Evolutionary conservation across 2,329 filamentous ascomycete genomes (phyloP), one percentile per base, ranked within the genome.

Genomic region (Claviceps digitariae): DNA sequence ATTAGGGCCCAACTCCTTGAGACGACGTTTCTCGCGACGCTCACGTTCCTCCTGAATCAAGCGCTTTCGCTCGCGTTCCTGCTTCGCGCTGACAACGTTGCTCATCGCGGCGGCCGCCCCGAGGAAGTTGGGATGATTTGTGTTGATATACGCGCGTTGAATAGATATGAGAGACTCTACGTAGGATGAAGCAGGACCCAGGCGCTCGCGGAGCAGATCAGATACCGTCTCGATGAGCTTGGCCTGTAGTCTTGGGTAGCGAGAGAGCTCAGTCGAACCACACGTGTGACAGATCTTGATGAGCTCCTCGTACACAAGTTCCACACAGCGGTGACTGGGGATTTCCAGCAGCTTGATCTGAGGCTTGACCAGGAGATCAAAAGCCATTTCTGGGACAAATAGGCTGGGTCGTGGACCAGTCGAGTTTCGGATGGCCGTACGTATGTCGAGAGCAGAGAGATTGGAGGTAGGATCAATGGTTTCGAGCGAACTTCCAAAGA

Each of bases 231-330:
- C 93, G 58, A 98, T 98, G 45, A 98, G 83, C 72, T 97, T 97
- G 51, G 84, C 93, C 71, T 98, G 93, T 52, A 98, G 75, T 57
- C 93, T 82, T 13, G 93, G 93, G 68, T 91, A 98, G 57, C 93
- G 81, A 52, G 88, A 86, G 21, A 98, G 81, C 68, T 98, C 93
- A 17, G 87, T 94, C 2, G 90, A 96, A 57, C 93, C 93, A 70
- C 93, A 98, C 1, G 93, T 98, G 67, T 98, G 93, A 72, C 93
- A 96, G 60, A 98, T 97, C 72, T 98, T 98, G 74, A 98, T 98
- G 46, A 98, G 78, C 69, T 98, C 93, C 67, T 98, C 93, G 67
- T 98, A 98, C 2, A 98, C 93, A 52, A 98, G 80, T 70, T 98
- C 93, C 50, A 98, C 93, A 64, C 93, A 98, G 62, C 93, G 84